Evolutionary conservation across 768 basidiomycete genomes (phyloP), one percentile per base, ranked within the genome.

Genomic region (Kockovaella imperatae): DNA sequence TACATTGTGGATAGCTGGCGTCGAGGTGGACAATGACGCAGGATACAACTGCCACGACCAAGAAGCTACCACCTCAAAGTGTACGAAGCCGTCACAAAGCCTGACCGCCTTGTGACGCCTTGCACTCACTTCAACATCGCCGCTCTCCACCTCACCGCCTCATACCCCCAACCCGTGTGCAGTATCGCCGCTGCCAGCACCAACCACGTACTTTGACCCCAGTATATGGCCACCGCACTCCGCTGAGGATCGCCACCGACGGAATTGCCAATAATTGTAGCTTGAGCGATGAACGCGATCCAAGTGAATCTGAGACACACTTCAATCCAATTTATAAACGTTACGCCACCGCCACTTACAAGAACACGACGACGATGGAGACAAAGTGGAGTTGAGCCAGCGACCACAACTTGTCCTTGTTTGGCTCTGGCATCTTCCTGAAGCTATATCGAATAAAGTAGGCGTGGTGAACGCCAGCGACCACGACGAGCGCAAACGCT

Each of bases 241-340:
- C 39, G 51, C 44, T 23, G 47, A 26, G 46, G 44, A n/a, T 52
- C 42, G 14, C 50, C 50, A 7, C 26, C 23, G 15, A 53, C 42
- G 4, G 60, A 56, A 35, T 58, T 47, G 11, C 60, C 60, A 3
- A 66, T 52, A 14, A 66, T 44, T 4, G 64, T 56, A 18, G 60
- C 64, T 44, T 62, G 58, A 24, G 56, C 60, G n/a, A 62, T 50
- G 46, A 66, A 62, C 7, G 58, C 49, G n/a, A 62, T 47, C 56
- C 53, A 60, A 5, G 64, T 66, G 58, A 66, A 66, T 2, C 62
- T 64, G 48, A 8, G 7, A 13, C 17, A 20, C 35, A 11, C 45
- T 21, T 43, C 45, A 56, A 8, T 45, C 54, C 50, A 50, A 50
- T 13, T 42, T 54, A 25, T 10, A 18, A n/a, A 13, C 18, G 42